Percentiles rank a stretch among this genome's conserved stretches.
phyloP scores from a whole-genome alignment of 305 asterid species.

The Fraxinus dipetala region DNA sequence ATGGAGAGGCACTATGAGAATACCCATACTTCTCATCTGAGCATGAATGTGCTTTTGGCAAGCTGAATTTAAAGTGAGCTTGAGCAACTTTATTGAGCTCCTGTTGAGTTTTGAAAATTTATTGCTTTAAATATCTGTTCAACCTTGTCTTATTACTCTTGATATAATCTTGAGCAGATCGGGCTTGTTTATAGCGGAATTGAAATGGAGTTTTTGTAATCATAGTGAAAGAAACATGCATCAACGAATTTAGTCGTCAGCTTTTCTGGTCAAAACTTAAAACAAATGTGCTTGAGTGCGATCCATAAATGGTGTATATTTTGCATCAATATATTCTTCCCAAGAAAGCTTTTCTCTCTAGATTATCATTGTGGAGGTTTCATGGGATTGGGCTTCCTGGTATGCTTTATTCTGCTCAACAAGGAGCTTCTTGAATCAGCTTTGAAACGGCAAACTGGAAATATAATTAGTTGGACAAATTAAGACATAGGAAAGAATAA shows the following conservation, averaged over 20 bases:
- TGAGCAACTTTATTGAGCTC: not conserved
- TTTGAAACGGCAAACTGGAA: not conserved
- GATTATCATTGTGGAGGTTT: slow-evolving; percentile 4
- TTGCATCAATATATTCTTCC: not conserved
- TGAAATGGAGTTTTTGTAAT: not conserved
- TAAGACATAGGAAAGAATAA: not conserved
- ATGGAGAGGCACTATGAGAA: not conserved
- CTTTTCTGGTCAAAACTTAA: not conserved
- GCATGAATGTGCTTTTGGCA: not conserved
- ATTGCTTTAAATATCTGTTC: not conserved
- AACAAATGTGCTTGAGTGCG: slow-evolving; percentile 5
- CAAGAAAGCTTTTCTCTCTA: not conserved
- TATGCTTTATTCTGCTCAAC: slow-evolving; percentile 4
- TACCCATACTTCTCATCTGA: not conserved
- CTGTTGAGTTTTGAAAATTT: not conserved
- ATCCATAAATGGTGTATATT: slow-evolving; percentile 5
- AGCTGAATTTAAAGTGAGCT: not conserved
- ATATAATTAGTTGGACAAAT: not conserved
- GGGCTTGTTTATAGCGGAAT: not conserved
- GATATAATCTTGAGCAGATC: not conserved
- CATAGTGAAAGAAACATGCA: not conserved
- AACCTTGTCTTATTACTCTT: not conserved
- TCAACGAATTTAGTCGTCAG: not conserved
- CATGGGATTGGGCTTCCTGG: slow-evolving; percentile 14
- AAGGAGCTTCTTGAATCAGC: slow-evolving; percentile 12